Evolutionary conservation across 805 yeast genomes (phyloP), one percentile per base, ranked within the genome.

Genomic region (Yarrowia bubula): DNA sequence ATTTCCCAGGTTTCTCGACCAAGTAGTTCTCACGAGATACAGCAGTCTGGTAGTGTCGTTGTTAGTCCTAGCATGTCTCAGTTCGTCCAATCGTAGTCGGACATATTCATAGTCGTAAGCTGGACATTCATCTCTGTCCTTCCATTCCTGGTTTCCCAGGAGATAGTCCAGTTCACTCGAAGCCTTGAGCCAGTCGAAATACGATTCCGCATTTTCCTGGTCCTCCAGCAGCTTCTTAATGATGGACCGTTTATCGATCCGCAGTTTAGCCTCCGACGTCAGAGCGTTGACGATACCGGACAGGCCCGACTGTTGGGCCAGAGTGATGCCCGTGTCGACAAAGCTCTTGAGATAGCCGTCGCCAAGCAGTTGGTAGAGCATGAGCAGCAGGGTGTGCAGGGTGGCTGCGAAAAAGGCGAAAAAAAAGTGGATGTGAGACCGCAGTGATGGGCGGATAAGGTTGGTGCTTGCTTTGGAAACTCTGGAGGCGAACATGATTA

Each of bases 1-100:
- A 69, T 90, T 89, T 0, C 96, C 98, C 63, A 91, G 75, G 71
- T 92, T 90, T 68, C 99, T 79, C 1, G 84, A 82, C 89, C 97
- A 89, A 28, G 89, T 85, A 0, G 97, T 93, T 66, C 98, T 76
- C 2, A 95, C 85, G 13, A 90, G 77, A 70, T 89, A 91, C 13
- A 93, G 75, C 38, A 93, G 75, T 47, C 81, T 79, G 65, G 83
- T 78, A 69, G 83, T 83, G 71, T 95, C 89, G 32, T 83, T 80
- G 14, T 76, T 71, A 15, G 73, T 44, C 38, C 98, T 79, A 0
- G 92, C 90, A 1, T 74, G 73, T 47, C 82, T 77, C 79, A 95
- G 77, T 65, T 86, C 87, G 4, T 71, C 68, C 50, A 90, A 76
- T 66, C 85, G 77, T 9, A 75, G 74, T 66, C 77, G 76, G 1